Evolutionary conservation across 140 eudicot genomes (phyloP).

Genomic region (Erigeron philadelphicus): DNA sequence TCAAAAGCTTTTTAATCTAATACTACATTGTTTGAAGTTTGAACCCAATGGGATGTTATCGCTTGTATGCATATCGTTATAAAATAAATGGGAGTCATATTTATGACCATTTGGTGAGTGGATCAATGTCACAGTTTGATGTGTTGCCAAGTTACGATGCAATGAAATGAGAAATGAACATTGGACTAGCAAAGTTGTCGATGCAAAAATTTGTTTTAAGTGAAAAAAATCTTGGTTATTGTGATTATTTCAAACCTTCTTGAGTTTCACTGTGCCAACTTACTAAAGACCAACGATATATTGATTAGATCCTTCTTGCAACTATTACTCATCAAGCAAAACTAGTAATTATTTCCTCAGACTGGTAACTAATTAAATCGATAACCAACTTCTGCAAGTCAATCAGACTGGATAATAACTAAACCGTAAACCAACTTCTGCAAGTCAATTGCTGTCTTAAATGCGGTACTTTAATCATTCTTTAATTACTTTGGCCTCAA

Average conservation of each 20-base stretch:
- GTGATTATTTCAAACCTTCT: too few species aligned
- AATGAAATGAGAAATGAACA: too few species aligned
- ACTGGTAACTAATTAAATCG: neutral
- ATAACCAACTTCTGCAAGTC: neutral
- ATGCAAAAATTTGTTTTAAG: too few species aligned
- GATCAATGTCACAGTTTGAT: too few species aligned
- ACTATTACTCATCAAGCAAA: neutral
- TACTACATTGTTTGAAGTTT: neutral
- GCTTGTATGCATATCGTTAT: neutral
- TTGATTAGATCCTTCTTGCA: neutral
- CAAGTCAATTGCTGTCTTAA: neutral
- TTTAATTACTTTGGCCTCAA: too few species aligned
- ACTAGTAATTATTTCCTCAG: neutral
- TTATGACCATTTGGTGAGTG: neutral
- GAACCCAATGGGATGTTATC: slow-evolving; percentile 1
- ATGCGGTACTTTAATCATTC: neutral
- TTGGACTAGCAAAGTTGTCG: too few species aligned
- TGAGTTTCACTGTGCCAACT: too few species aligned
- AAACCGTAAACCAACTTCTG: neutral
- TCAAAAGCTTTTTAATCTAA: neutral
- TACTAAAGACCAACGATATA: too few species aligned
- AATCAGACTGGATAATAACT: neutral
- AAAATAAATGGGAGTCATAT: neutral
- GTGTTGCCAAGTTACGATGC: too few species aligned
- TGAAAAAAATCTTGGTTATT: too few species aligned